A percentile compares a stretch with the other conserved stretches of the same genome.
Conservation (phyloP, 2,329 filamentous ascomycete species). For the Fusarium circinatum region DNA sequence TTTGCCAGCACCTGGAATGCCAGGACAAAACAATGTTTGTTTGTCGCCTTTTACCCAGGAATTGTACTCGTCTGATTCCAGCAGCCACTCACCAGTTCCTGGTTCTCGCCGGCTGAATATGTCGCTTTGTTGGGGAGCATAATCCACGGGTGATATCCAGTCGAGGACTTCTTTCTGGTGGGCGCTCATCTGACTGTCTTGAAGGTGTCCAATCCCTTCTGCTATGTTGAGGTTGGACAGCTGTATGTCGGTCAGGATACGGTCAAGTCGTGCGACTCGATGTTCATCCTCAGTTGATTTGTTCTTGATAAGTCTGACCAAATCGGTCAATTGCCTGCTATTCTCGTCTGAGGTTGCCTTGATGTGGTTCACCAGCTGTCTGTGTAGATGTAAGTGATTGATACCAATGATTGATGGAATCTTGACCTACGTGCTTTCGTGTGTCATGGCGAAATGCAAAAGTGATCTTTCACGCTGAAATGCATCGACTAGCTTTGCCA, state of each 20-base stretch:
- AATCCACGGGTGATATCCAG: background rate
- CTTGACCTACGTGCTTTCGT: background rate
- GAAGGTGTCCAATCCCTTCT: background rate
- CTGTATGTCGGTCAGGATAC: background rate
- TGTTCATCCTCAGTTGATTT: background rate
- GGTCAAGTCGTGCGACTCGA: background rate
- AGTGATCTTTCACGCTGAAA: conserved; percentile 3
- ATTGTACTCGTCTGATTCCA: background rate
- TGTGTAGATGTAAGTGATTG: background rate
- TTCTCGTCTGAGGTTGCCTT: background rate
- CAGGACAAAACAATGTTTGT: background rate
- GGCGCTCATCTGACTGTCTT: background rate
- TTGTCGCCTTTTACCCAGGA: background rate
- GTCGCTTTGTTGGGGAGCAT: background rate
- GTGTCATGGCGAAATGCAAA: background rate
- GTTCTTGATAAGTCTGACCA: background rate
- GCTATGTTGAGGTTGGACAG: background rate
- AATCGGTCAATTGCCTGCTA: background rate
- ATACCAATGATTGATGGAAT: background rate
- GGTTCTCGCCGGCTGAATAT: background rate
- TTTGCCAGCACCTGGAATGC: background rate
- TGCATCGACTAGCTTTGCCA: background rate
- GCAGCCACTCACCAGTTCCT: background rate
- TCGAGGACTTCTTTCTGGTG: background rate
- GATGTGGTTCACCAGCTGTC: background rate